phyloP scores from a whole-genome alignment of 2,329 filamentous ascomycete genomes.

The Domatiomyces globalis region DNA sequence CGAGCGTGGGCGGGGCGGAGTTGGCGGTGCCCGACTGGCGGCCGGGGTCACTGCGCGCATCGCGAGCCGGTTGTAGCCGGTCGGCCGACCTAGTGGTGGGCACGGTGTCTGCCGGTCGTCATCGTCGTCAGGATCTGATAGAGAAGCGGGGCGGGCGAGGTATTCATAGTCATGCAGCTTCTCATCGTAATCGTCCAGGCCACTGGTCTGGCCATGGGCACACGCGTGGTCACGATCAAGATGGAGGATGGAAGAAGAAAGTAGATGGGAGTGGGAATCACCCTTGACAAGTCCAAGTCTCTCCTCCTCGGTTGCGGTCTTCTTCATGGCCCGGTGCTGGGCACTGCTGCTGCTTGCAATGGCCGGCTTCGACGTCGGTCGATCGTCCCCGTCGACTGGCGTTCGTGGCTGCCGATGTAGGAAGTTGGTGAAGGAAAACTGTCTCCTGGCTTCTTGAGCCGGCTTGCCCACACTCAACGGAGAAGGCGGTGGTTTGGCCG shows the following conservation, averaged over 20 bases:
- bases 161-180: slow-evolving; percentile 9
- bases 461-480: slow-evolving; percentile 6
- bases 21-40: neutral
- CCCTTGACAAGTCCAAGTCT: slow-evolving; percentile 68
- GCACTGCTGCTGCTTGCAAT: slow-evolving; percentile 12
- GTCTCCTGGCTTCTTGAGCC: slow-evolving; percentile 42
- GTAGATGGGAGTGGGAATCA: slow-evolving; percentile 32
- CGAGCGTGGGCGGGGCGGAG: slow-evolving; percentile 1
- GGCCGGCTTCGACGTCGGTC: slow-evolving; percentile 6
- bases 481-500: slow-evolving; percentile 12
- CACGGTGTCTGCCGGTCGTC: slow-evolving; percentile 17
- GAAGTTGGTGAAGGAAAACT: slow-evolving; percentile 89
- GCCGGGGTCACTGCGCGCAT: neutral
- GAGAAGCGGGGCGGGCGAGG: slow-evolving; percentile 9
- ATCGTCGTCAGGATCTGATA: slow-evolving; percentile 16
- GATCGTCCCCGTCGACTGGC: slow-evolving; percentile 11
- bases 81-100: neutral
- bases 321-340: slow-evolving; percentile 22
- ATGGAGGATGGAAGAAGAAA: neutral
- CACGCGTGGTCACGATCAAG: neutral
- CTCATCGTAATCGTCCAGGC: slow-evolving; percentile 7
- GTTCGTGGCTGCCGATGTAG: slow-evolving; percentile 42
- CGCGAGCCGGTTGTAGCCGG: slow-evolving; percentile 1
- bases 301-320: slow-evolving; percentile 65
- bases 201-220: slow-evolving; percentile 8